Conservation (phyloP, 2,329 filamentous ascomycete species). For the Cladosporium sp. region DNA sequence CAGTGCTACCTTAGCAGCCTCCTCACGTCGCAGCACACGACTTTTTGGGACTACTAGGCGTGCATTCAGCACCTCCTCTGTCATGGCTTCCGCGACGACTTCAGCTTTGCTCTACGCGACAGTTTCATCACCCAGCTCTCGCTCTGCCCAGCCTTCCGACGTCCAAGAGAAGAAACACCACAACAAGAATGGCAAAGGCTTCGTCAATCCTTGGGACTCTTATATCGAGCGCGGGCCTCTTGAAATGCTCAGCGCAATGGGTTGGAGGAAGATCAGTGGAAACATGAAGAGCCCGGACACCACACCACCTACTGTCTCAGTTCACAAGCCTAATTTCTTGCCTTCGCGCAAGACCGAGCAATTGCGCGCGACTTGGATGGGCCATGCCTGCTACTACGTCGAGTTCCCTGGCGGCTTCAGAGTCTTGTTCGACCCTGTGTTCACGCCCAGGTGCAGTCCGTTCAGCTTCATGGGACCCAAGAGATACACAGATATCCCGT, state of each 20-base stretch:
- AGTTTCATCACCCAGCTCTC: slow-evolving; percentile 35
- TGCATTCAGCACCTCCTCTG: neutral
- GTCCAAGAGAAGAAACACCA: slow-evolving; percentile 48
- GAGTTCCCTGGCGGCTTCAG: slow-evolving; percentile 84
- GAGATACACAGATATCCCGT: slow-evolving; percentile 74
- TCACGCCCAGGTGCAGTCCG: slow-evolving; percentile 81
- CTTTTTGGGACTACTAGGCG: neutral
- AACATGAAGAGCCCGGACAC: slow-evolving; percentile 55
- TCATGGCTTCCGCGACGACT: slow-evolving; percentile 27
- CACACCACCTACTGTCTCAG: slow-evolving; percentile 60
- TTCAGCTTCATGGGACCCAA: slow-evolving; percentile 67
- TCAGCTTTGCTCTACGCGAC: slow-evolving; percentile 37
- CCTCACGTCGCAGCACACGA: neutral
- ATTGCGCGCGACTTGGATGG: slow-evolving; percentile 87
- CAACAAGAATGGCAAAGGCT: slow-evolving; percentile 50
- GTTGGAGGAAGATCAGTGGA: slow-evolving; percentile 47
- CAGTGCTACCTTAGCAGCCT: neutral
- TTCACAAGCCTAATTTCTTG: slow-evolving; percentile 65
- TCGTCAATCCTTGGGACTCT: slow-evolving; percentile 56
- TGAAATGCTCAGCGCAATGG: slow-evolving; percentile 35
- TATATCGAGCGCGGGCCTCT: slow-evolving; percentile 37
- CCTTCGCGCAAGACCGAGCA: slow-evolving; percentile 53
- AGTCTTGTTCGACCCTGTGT: slow-evolving; percentile 90
- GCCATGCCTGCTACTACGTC: slow-evolving; percentile 89
- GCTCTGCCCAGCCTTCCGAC: slow-evolving; percentile 40